A percentile compares a stretch with the other conserved stretches of the same genome.
Evolutionary conservation across 352 stramenopile species (phyloP).

Genomic region (Pythium chondricola): DNA sequence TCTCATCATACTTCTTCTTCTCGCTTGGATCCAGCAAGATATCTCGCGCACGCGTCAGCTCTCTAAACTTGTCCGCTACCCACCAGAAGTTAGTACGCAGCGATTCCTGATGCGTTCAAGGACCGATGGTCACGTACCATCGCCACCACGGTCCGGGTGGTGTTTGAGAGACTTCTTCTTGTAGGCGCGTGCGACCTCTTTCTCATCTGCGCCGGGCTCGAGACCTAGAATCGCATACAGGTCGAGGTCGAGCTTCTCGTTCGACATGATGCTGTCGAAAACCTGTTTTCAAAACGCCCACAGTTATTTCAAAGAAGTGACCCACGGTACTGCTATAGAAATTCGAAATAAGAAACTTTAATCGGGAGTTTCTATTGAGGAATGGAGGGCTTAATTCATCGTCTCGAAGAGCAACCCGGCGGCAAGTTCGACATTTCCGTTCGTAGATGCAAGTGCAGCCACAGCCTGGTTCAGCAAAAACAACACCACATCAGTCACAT

Average conservation of each 20-base stretch:
- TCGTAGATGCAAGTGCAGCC: conserved; percentile 59
- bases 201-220: conserved; percentile 51
- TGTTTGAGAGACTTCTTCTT: conserved; percentile 78
- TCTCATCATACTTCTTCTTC: conserved; percentile 81
- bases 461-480: conserved; percentile 32
- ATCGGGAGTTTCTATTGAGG: neutral
- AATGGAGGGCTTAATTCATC: conserved; percentile 10
- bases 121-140: conserved; percentile 63
- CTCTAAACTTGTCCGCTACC: conserved; percentile 74
- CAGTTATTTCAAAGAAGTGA: too few relatives aligned
- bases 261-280: too few relatives aligned
- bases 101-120: too few relatives aligned
- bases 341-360: too few relatives aligned
- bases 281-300: too few relatives aligned
- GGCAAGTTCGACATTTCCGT: conserved; percentile 78
- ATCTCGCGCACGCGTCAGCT: conserved; percentile 73
- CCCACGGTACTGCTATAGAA: too few relatives aligned
- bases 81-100: neutral
- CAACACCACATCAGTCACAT: too few relatives aligned
- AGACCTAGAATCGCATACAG: conserved; percentile 76
- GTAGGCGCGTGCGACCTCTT: conserved; percentile 71
- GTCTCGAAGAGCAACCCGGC: conserved; percentile 72
- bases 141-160: conserved; percentile 73
- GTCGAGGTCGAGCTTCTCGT: conserved; percentile 37
- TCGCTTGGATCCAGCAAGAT: conserved; percentile 70